These are phyloP conservation scores for Aspergillus vadensis DNA, from an alignment of 2,329 filamentous ascomycete species.

Conservation along the genomic window DNA sequence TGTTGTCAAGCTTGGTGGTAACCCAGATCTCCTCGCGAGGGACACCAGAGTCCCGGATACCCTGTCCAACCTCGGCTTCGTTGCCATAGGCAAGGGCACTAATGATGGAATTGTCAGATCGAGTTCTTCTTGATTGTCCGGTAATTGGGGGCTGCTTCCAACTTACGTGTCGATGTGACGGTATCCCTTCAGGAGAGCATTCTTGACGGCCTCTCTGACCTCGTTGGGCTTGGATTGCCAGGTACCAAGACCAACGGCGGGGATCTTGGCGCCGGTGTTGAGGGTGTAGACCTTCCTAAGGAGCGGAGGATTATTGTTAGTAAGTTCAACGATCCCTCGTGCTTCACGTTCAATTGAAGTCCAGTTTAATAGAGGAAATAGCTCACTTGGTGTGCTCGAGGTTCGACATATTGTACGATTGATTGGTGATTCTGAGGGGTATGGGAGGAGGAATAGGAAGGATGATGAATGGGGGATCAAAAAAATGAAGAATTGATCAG, in stretches of 20 bases:
- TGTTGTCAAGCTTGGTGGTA: slow-evolving; percentile 70
- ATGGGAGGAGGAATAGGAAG: background rate
- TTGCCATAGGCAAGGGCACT: slow-evolving; percentile 59
- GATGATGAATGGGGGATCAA: background rate
- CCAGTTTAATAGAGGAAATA: background rate
- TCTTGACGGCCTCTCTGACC: slow-evolving; percentile 52
- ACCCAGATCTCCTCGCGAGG: slow-evolving; percentile 68
- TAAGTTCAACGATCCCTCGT: background rate
- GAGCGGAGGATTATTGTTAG: slow-evolving; percentile 2
- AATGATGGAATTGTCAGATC: slow-evolving; percentile 1
- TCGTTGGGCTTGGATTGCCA: slow-evolving; percentile 59
- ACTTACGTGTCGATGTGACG: slow-evolving; percentile 58
- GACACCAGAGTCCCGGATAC: slow-evolving; percentile 66
- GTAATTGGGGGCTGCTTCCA: slow-evolving; percentile 10
- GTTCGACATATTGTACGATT: slow-evolving; percentile 29
- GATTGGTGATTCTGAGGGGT: background rate
- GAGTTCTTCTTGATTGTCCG: background rate
- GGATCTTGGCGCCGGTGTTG: slow-evolving; percentile 53
- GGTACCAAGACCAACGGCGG: slow-evolving; percentile 56
- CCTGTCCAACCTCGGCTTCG: slow-evolving; percentile 67
- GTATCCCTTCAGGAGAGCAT: slow-evolving; percentile 55
- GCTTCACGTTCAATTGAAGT: no score
- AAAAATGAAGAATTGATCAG: background rate
- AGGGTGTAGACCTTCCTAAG: slow-evolving; percentile 47
- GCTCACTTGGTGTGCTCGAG: slow-evolving; percentile 35